Evolutionary conservation across 805 yeast species (phyloP), one percentile per base, ranked within the genome.

Genomic region (Ogataea corticis): DNA sequence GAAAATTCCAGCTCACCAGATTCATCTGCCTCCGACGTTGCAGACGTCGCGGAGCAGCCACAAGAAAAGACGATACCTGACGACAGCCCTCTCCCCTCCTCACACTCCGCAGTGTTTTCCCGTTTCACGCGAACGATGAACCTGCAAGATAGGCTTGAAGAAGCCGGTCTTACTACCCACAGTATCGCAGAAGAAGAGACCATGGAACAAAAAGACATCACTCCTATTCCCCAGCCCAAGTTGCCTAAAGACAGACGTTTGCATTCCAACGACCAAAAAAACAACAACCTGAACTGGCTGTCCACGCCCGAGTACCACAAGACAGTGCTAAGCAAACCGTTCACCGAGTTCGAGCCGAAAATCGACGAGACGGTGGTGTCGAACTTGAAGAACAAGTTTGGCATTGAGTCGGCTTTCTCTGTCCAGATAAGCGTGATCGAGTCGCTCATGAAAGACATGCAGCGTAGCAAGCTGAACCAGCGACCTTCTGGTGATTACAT

Each of bases 221-320:
- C 76, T 5, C 95, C 96, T 15, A 68, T 92, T 33, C 97, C 98
- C 1, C 96, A 89, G 63, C 96, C 96, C 0, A 81, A 70, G 28
- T 66, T 83, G 21, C 88, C 87, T 3, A 68, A 69, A 45, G 85
- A 82, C 54, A 62, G 63, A 35, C 63, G 61, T 41, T 61, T 80
- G 16, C 49, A 66, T 7, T 61, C 73, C 3, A 52, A 58, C 14
- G 57, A 61, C 14, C 43, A 59, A 30, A 55, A 59, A n/a, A 65
- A 68, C 32, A 58, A 65, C 33, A 73, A 71, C 48, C 57, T 81
- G 39, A 72, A 77, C 62, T 88, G 96, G 96, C 67, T 87, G 10
- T 76, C 86, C 0, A 65, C 69, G 15, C 95, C 96, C 3, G 64
- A 65, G 4, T 83, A 76, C 49, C 75, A 82, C 32, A 67, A 73